Base-by-base conservation (phyloP, 371 early-diverging fungal species). In the Zopfochytrium polystomum region DNA sequence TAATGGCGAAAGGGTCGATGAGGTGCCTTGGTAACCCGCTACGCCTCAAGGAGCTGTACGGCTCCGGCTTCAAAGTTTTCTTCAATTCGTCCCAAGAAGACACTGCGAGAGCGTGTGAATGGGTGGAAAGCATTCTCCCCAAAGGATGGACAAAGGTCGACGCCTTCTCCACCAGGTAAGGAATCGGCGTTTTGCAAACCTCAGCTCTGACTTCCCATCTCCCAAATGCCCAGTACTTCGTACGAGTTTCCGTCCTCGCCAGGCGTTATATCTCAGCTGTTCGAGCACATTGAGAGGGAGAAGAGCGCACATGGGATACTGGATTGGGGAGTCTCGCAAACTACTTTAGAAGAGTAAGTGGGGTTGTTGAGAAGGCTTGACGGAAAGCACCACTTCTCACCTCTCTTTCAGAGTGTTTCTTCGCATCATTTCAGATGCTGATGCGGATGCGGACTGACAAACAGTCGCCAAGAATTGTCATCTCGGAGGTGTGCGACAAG, bases 261-360 rank as follows among this genome's bases (percentile, higher is more conserved):
- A 23, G 52, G 48, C 29, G 13, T 48, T 18, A 59, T 65, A 32
- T 47, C 65, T 3, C 4, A 25, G 7, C 11, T 87, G 22, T 86
- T 87, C 73, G 71, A 72, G 31, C 66, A 35, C 3, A 56, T 83
- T 38, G 76, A 77, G 58, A 26, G 25, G 1, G 61, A 62, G 35
- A 76, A 74, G 38, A 62, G 56, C 18, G 61, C 56, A 18, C 42
- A 61, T 31, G 81, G 83, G 5, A 77, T 87, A 35, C 66, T 75
- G 43, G 87, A 87, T 66, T 89, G 86, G 85, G 88, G 87, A 25
- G 66, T 89, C 23, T 75, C 77, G 23, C 84, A 86, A 64, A 82
- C 84, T 3, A 73, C 74, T 0, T 55, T 86, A 31, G 85, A 85
- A 55, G 84, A 84, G n/a, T n/a, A n/a, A n/a, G n/a, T n/a, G n/a